These are phyloP conservation scores for Penicillium odoratum DNA, from an alignment of 495 filamentous ascomycete species.

Conservation along the genomic window DNA sequence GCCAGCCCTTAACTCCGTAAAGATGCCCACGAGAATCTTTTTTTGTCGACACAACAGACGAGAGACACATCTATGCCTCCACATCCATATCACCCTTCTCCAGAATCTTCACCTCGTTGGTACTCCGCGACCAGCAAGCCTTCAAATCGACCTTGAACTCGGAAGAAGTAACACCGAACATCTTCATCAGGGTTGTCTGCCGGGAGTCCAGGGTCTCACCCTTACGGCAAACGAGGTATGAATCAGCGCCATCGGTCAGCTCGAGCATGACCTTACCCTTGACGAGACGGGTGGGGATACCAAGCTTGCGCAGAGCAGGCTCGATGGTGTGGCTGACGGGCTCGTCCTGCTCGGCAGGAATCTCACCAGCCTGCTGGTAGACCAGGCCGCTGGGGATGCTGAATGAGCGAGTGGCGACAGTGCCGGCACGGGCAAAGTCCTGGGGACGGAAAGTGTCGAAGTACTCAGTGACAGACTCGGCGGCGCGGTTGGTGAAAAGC, in stretches of 20 bases:
- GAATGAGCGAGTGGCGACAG: slow-evolving; percentile 68
- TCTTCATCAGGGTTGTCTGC: slow-evolving; percentile 90
- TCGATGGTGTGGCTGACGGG: slow-evolving; percentile 84
- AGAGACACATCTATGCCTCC: slow-evolving; percentile 34
- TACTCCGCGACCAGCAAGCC: slow-evolving; percentile 55
- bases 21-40: slow-evolving; percentile 36
- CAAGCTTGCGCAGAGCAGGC: slow-evolving; percentile 80
- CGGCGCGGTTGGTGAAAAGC: slow-evolving; percentile 78
- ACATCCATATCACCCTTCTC: slow-evolving; percentile 44
- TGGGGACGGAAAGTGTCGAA: slow-evolving; percentile 65
- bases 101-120: slow-evolving; percentile 43
- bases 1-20: slow-evolving; percentile 44
- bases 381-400: slow-evolving; percentile 75
- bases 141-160: slow-evolving; percentile 82
- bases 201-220: slow-evolving; percentile 81
- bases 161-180: slow-evolving; percentile 84
- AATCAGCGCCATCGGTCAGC: slow-evolving; percentile 63
- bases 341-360: slow-evolving; percentile 77
- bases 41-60: slow-evolving; percentile 23
- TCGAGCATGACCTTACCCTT: slow-evolving; percentile 87
- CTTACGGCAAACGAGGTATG: slow-evolving; percentile 74
- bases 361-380: slow-evolving; percentile 72
- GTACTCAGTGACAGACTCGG: slow-evolving; percentile 61
- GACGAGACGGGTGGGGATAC: slow-evolving; percentile 81
- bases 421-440: slow-evolving; percentile 90